Conservation (phyloP, 257 asterid genomes). For the Solanum appendiculatum region DNA sequence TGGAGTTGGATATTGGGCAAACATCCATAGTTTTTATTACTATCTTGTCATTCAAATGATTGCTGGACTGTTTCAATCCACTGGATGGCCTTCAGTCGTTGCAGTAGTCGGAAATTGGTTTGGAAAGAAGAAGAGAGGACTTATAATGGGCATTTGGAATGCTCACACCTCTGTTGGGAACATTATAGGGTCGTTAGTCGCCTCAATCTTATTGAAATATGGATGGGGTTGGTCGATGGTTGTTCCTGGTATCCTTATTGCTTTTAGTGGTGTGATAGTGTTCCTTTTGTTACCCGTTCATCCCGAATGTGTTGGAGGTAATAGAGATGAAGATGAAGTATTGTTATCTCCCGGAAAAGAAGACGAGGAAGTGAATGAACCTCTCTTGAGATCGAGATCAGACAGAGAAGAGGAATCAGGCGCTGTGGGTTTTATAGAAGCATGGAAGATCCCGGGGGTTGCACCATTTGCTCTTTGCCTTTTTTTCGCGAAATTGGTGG, state of each 20-base stretch:
- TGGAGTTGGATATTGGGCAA: constrained; percentile 83
- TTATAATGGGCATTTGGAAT: constrained; percentile 97
- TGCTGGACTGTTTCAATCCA: constrained; percentile 89
- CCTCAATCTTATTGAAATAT: constrained; percentile 62
- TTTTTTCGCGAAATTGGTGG: constrained; percentile 87
- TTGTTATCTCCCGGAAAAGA: constrained; percentile 26
- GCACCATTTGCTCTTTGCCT: constrained; percentile 88
- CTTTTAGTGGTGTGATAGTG: constrained; percentile 41
- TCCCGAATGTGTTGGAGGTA: constrained; percentile 50
- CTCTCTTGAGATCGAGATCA: constrained; percentile 33
- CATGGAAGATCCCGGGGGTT: constrained; percentile 96
- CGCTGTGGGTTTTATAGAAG: constrained; percentile 76
- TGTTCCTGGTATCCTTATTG: constrained; percentile 68
- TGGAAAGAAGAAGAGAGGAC: constrained; percentile 94
- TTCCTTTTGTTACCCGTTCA: constrained; percentile 66
- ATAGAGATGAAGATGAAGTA: constrained; percentile 25
- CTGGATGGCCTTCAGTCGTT: constrained; percentile 99
- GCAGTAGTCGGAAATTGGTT: constrained; percentile 97
- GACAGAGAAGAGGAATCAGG: constrained; percentile 13
- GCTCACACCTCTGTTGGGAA: constrained; percentile 96
- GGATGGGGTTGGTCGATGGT: constrained; percentile 99
- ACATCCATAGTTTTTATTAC: constrained; percentile 61
- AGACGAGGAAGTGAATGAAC: constrained; percentile 41
- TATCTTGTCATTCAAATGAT: constrained; percentile 72
- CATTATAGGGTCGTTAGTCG: constrained; percentile 73